These are phyloP conservation scores for Tetradesmus obliquus DNA, from an alignment of 139 green algal species.

Conservation along the genomic window DNA sequence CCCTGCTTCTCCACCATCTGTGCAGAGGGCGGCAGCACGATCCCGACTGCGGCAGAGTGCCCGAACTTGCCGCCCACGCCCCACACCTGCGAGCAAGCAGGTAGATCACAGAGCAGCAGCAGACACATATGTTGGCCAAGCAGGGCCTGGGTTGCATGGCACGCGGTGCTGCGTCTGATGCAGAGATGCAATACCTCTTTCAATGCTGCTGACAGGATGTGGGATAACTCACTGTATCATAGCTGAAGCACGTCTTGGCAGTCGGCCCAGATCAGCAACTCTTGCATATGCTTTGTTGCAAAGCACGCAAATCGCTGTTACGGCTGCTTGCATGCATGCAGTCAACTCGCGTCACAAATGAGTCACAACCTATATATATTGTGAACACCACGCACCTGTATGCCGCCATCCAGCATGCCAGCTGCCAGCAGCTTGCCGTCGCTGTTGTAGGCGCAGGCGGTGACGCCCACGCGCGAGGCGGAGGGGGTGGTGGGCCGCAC, in stretches of 20 bases:
- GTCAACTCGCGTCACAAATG: neutral
- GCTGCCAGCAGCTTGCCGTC: constrained; percentile 84
- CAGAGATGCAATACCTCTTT: neutral
- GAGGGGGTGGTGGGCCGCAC: constrained; percentile 81
- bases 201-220: too few relatives aligned
- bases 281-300: neutral
- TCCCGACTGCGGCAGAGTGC: constrained; percentile 74
- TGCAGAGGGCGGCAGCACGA: constrained; percentile 70
- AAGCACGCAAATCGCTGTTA: neutral
- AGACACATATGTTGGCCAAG: neutral
- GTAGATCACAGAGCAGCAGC: neutral
- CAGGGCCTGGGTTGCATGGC: neutral
- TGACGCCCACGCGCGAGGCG: constrained; percentile 81
- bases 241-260: too few relatives aligned
- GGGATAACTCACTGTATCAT: too few relatives aligned
- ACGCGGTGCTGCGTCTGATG: neutral
- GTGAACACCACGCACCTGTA: constrained; percentile 78
- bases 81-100: constrained; percentile 27
- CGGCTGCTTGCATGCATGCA: neutral
- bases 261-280: too few relatives aligned
- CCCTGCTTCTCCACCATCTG: constrained; percentile 84
- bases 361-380: constrained; percentile 59
- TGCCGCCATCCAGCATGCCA: constrained; percentile 89
- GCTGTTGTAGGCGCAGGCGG: constrained; percentile 76
- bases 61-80: constrained; percentile 81